These are phyloP conservation scores for Colletotrichum cereale DNA, from an alignment of 2,329 filamentous ascomycete species.

Conservation along the genomic window DNA sequence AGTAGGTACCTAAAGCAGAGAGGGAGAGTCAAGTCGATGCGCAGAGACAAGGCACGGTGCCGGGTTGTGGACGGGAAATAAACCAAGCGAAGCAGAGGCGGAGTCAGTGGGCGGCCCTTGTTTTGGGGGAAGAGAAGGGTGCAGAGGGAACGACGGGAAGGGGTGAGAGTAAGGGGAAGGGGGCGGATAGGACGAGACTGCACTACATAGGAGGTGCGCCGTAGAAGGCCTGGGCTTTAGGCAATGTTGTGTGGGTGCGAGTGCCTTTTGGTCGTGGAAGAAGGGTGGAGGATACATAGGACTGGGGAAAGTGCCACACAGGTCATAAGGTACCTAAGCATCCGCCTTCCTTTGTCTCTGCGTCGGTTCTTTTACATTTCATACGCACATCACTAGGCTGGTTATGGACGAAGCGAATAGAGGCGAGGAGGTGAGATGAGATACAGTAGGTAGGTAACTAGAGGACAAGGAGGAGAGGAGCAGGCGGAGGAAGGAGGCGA, in stretches of 20 bases:
- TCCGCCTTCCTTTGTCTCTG: constrained; percentile 18
- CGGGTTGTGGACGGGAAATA: constrained; percentile 9
- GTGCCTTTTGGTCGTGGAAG: constrained; percentile 3
- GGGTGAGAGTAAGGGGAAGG: constrained; percentile 23
- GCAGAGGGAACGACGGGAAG: constrained; percentile 8
- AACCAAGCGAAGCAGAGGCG: constrained; percentile 10
- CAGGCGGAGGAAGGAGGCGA: not conserved
- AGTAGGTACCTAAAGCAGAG: not conserved
- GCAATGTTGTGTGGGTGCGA: constrained; percentile 18
- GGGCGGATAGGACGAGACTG: constrained; percentile 4
- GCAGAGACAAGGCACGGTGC: constrained; percentile 13
- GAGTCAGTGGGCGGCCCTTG: constrained; percentile 1
- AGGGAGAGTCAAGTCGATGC: constrained; percentile 22
- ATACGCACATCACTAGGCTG: not conserved
- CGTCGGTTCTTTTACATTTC: constrained; percentile 9
- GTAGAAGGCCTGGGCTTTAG: constrained; percentile 34
- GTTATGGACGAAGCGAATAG: not conserved
- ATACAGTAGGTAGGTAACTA: not conserved
- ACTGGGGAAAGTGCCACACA: constrained; percentile 32
- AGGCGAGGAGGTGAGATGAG: not conserved
- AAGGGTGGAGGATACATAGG: not conserved
- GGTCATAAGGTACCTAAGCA: constrained; percentile 30
- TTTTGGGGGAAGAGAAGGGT: constrained; percentile 3
- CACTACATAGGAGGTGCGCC: constrained; percentile 17
- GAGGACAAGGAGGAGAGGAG: not conserved